Conservation (phyloP, 768 basidiomycete genomes). For the Amanita molliuscula region DNA sequence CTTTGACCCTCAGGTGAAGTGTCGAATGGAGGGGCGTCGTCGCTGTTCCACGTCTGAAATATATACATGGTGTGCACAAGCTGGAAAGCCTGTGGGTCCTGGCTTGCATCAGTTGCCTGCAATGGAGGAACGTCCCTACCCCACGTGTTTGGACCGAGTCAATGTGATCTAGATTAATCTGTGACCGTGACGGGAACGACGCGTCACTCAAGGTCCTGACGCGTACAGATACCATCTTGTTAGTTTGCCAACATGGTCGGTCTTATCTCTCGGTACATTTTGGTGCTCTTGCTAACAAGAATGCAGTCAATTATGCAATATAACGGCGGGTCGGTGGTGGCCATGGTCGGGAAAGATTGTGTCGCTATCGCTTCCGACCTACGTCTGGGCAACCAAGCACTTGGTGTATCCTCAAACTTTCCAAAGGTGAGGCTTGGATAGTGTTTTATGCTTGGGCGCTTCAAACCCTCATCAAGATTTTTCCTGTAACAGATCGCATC, state of each 20-base stretch:
- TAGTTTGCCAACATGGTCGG: slow-evolving; percentile 26
- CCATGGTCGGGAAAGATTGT: slow-evolving; percentile 98
- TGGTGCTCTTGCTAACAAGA: slow-evolving; percentile 8
- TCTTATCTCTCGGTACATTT: background rate
- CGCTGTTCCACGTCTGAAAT: background rate
- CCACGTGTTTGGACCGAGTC: no score
- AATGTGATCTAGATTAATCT: background rate
- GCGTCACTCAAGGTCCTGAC: slow-evolving; percentile 28
- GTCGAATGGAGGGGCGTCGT: background rate
- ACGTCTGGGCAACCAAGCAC: slow-evolving; percentile 78
- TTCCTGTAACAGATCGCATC: slow-evolving; percentile 87
- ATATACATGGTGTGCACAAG: background rate
- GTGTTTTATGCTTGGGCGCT: slow-evolving; percentile 6
- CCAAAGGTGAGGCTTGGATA: slow-evolving; percentile 61
- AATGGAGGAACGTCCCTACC: background rate
- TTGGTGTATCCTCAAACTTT: slow-evolving; percentile 86
- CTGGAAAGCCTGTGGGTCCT: background rate
- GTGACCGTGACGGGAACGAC: slow-evolving; percentile 15
- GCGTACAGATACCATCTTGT: slow-evolving; percentile 17
- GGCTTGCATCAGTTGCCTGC: background rate
- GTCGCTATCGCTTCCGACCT: slow-evolving; percentile 97
- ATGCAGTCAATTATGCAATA: slow-evolving; percentile 82
- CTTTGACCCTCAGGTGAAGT: background rate
- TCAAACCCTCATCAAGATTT: slow-evolving; percentile 48
- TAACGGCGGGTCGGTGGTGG: slow-evolving; percentile 97